Conservation (phyloP, 768 basidiomycete species). For the Boletus sp. region DNA sequence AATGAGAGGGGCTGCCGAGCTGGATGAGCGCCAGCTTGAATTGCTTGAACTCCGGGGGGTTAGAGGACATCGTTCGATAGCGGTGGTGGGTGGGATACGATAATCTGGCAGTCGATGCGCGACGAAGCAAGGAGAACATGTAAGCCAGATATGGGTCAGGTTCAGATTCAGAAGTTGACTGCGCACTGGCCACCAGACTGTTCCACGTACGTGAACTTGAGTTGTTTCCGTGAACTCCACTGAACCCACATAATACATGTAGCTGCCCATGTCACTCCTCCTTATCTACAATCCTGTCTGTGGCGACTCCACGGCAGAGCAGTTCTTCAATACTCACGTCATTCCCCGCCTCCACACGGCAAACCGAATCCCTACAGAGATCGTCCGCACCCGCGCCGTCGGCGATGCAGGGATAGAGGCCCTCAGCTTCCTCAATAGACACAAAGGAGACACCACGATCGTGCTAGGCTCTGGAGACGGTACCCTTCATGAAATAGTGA, state of each 20-base stretch:
- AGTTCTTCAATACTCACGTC: constrained; percentile 58
- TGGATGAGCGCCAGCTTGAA: constrained; percentile 91
- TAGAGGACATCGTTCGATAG: constrained; percentile 25
- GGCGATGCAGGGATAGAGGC: constrained; percentile 55
- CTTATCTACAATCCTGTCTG: constrained; percentile 75
- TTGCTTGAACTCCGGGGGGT: constrained; percentile 49
- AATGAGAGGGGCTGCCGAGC: constrained; percentile 66
- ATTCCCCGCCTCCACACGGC: constrained; percentile 52
- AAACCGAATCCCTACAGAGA: constrained; percentile 31
- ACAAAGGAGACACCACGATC: constrained; percentile 39
- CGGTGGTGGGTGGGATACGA: background rate
- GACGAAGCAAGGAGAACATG: constrained; percentile 19
- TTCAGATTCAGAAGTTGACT: background rate
- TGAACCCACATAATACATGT: background rate
- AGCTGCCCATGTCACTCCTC: constrained; percentile 45
- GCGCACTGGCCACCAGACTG: background rate
- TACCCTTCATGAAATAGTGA: constrained; percentile 86
- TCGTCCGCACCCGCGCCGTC: constrained; percentile 47
- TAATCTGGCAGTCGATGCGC: background rate
- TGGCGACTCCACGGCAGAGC: constrained; percentile 55
- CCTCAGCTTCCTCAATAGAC: constrained; percentile 36
- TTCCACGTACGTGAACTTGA: constrained; percentile 1
- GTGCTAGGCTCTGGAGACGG: constrained; percentile 86
- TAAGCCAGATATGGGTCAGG: background rate
- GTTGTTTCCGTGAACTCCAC: background rate